Percentiles rank a stretch among this genome's conserved stretches.
These are phyloP conservation scores for Colletotrichum endophyticum DNA, from an alignment of 2,329 filamentous ascomycete species.

Conservation along the genomic window DNA sequence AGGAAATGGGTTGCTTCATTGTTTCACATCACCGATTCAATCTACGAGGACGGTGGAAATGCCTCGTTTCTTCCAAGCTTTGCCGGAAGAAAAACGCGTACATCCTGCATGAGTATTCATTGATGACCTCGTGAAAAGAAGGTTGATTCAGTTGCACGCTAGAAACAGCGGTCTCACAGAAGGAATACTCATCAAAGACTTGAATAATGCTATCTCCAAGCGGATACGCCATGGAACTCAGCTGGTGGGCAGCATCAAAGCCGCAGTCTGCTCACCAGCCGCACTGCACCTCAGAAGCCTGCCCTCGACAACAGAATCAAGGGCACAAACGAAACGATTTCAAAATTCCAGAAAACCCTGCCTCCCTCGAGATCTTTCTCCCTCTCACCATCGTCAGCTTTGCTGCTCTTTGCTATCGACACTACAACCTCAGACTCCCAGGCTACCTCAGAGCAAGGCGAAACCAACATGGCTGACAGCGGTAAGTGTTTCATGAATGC, in stretches of 20 bases:
- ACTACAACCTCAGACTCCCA: neutral
- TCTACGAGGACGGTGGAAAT: neutral
- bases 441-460: fast-evolving
- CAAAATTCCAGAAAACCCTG: neutral
- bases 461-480: neutral
- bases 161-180: neutral
- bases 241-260: neutral
- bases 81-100: neutral
- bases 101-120: neutral
- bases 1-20: neutral
- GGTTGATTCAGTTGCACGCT: neutral
- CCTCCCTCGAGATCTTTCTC: neutral
- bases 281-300: neutral
- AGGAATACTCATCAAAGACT: neutral
- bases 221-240: neutral
- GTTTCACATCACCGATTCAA: neutral
- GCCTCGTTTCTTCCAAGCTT: neutral
- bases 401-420: neutral
- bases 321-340: neutral
- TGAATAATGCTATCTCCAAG: neutral
- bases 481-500: neutral
- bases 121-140: neutral
- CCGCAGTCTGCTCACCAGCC: neutral
- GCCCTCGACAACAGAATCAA: neutral
- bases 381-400: neutral